These are phyloP conservation scores for Talaromyces verruculosus DNA, from an alignment of 2,329 filamentous ascomycete species.

Conservation along the genomic window DNA sequence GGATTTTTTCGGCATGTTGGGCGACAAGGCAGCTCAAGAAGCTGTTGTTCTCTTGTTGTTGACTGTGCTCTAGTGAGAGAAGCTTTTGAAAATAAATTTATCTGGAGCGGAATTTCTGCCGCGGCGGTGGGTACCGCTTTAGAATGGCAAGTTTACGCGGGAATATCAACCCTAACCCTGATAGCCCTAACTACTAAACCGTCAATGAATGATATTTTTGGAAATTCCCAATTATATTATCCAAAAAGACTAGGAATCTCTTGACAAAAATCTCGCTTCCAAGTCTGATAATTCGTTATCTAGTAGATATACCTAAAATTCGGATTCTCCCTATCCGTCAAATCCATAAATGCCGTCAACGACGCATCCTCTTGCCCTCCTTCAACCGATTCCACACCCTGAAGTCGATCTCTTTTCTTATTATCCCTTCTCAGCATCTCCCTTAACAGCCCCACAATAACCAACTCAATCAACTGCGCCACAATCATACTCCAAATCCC, in stretches of 20 bases:
- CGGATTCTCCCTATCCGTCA: not conserved
- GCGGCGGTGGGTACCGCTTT: slow-evolving; percentile 1
- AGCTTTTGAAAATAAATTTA: slow-evolving; percentile 16
- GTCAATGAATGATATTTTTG: not conserved
- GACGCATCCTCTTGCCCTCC: not conserved
- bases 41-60: not conserved
- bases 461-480: not conserved
- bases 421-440: not conserved
- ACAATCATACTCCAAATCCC: not conserved
- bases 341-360: not conserved
- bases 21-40: not conserved
- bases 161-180: not conserved
- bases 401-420: not conserved
- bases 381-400: not conserved
- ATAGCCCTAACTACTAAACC: not conserved
- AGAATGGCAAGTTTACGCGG: slow-evolving; percentile 10
- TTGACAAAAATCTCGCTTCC: not conserved
- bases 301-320: not conserved
- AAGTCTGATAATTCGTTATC: no score
- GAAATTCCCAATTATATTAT: not conserved
- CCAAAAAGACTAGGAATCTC: not conserved
- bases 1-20: slow-evolving; percentile 39
- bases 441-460: not conserved
- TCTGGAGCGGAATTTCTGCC: slow-evolving; percentile 9
- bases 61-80: not conserved